Evolutionary conservation across 2,329 filamentous ascomycete genomes (phyloP).

Genomic region (Bipolaris sorokiniana): DNA sequence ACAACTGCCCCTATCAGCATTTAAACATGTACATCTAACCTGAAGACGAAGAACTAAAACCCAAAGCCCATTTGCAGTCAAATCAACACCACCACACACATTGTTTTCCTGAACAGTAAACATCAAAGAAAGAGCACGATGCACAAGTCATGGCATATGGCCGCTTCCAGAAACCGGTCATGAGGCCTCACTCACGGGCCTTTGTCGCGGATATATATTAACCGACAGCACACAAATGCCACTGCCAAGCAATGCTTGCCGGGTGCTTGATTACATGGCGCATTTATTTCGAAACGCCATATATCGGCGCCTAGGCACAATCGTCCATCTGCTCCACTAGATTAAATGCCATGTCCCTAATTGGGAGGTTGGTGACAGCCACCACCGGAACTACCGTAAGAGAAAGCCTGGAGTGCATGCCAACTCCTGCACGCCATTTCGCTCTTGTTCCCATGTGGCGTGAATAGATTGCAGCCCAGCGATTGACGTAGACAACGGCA

Average conservation of each 20-base stretch:
- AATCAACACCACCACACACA: not conserved
- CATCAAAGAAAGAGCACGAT: not conserved
- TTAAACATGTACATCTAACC: too few relatives aligned
- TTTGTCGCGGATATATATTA: slow-evolving; percentile 23
- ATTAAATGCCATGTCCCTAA: not conserved
- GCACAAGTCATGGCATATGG: not conserved
- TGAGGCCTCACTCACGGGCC: slow-evolving; percentile 17
- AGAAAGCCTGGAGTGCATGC: slow-evolving; percentile 17
- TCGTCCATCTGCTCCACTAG: not conserved
- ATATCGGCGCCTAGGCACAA: slow-evolving; percentile 10
- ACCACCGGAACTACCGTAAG: not conserved
- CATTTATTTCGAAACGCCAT: slow-evolving; percentile 21
- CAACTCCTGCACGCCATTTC: slow-evolving; percentile 10
- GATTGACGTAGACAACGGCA: slow-evolving; percentile 10
- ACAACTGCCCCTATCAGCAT: not conserved
- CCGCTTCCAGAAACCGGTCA: slow-evolving; percentile 16
- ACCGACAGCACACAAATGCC: slow-evolving; percentile 16
- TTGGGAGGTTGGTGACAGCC: slow-evolving; percentile 3
- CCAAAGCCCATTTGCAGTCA: too few relatives aligned
- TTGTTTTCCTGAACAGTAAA: not conserved
- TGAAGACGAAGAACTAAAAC: too few relatives aligned
- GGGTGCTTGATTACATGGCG: slow-evolving; percentile 16
- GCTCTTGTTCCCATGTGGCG: slow-evolving; percentile 14
- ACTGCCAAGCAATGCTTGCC: slow-evolving; percentile 13
- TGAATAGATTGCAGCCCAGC: slow-evolving; percentile 16